Evolutionary conservation across 306 rosid genomes (phyloP), one percentile per base, ranked within the genome.

Genomic region (Rosa persica): DNA sequence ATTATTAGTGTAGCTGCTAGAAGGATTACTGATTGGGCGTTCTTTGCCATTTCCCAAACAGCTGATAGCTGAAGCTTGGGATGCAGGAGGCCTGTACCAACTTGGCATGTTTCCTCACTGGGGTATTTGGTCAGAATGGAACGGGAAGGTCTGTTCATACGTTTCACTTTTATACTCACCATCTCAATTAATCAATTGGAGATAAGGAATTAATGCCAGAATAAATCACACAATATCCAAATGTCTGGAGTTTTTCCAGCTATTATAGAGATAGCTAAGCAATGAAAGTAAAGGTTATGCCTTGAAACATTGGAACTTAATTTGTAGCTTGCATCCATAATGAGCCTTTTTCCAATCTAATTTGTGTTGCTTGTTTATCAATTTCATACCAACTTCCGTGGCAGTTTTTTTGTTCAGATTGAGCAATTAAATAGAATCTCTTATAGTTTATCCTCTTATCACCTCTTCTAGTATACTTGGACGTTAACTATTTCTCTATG

Each of bases 51-150:
- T 69, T 83, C 82, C 34, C 70, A 70, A 82, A 61, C 80, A 95
- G 98, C 97, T 95, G 76, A 89, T 92, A 86, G 98, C 98, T 79
- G 98, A 95, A 85, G 98, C 98, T 78, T 95, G 98, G 98, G 98
- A 95, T 87, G 81, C 97, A 4, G 98, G 97, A 64, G 98, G 98
- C 82, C 87, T 92, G 57, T 95, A 95, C 89, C 98, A 95, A 91
- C 96, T 95, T 87, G 98, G 98, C 77, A 72, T 83, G 30, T 92
- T 94, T 84, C 98, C 98, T 82, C 97, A 92, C 88, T 89, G 96
- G 97, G 93, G 97, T 84, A 84, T 87, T 87, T 94, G 98, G 98
- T 94, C 96, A 52, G 98, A 92, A 86, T 94, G 98, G 98, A 94
- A 94, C 80, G 98, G 98, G 76, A 90, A 92, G 98, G 98, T 93